phyloP scores from a whole-genome alignment of 139 green algal genomes.

The Tetradesmus lagerheimii region DNA sequence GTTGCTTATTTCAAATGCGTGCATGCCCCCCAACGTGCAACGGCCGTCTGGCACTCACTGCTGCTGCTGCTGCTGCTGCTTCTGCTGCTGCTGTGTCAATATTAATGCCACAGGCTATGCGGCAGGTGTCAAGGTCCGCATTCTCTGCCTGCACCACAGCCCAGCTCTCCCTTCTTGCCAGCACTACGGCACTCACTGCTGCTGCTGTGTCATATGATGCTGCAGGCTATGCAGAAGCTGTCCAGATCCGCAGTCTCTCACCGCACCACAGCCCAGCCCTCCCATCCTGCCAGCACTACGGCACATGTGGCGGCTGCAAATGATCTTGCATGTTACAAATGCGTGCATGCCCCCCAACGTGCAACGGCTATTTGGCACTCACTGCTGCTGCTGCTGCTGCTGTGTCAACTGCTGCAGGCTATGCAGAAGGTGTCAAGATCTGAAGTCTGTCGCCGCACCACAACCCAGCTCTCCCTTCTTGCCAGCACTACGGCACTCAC shows the following conservation, averaged over 20 bases:
- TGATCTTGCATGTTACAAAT: too few relatives aligned
- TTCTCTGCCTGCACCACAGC: constrained; percentile 54
- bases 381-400: background rate
- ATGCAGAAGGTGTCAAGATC: constrained; percentile 71
- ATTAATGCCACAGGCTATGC: constrained; percentile 34
- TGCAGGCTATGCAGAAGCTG: constrained; percentile 54
- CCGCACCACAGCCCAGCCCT: constrained; percentile 51
- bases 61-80: constrained; percentile 26
- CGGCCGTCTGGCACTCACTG: too few relatives aligned
- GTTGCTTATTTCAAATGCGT: too few relatives aligned
- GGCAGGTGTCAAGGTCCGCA: constrained; percentile 69
- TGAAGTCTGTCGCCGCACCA: constrained; percentile 50
- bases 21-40: too few relatives aligned
- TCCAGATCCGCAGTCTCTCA: constrained; percentile 68
- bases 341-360: too few relatives aligned
- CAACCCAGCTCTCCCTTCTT: constrained; percentile 63
- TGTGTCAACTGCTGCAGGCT: background rate
- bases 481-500: constrained; percentile 66
- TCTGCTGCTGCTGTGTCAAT: too few relatives aligned
- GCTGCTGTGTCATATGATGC: background rate
- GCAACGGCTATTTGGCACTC: background rate
- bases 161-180: constrained; percentile 47
- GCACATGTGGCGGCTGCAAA: constrained; percentile 88
- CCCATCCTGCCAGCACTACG: constrained; percentile 78
- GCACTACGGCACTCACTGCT: background rate